Evolutionary conservation across 495 filamentous ascomycete species (phyloP).

Genomic region (Talaromyces proteolyticus): DNA sequence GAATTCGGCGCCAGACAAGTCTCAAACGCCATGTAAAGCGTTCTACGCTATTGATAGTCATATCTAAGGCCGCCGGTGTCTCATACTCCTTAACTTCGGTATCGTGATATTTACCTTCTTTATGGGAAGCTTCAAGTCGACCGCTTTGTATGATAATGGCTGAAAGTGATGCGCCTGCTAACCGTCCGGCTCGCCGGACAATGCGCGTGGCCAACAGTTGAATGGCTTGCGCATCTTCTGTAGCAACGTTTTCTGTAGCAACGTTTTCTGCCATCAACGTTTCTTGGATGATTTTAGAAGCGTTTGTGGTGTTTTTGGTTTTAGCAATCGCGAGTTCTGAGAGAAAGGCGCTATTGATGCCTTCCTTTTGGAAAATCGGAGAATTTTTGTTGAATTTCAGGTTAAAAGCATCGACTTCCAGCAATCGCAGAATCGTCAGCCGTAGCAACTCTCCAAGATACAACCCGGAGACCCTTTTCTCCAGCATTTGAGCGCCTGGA

Average conservation of each 20-base stretch:
- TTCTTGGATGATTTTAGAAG: slow-evolving; percentile 62
- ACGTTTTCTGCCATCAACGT: slow-evolving; percentile 47
- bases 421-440: slow-evolving; percentile 6
- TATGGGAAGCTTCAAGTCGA: background rate
- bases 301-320: slow-evolving; percentile 65
- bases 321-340: slow-evolving; percentile 69
- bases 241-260: slow-evolving; percentile 18
- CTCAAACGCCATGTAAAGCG: background rate
- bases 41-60: background rate
- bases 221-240: slow-evolving; percentile 33
- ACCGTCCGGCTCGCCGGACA: slow-evolving; percentile 13
- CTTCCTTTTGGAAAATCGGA: background rate
- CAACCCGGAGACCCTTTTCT: slow-evolving; percentile 97
- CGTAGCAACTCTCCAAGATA: slow-evolving; percentile 90
- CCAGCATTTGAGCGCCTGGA: slow-evolving; percentile 96
- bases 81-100: background rate
- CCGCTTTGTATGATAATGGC: slow-evolving; percentile 17
- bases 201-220: slow-evolving; percentile 14
- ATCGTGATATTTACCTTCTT: background rate
- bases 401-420: background rate
- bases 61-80: background rate
- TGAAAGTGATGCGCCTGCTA: slow-evolving; percentile 16
- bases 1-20: slow-evolving; percentile 3
- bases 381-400: background rate
- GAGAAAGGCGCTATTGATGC: slow-evolving; percentile 77